Conservation (phyloP, 106 monocot genomes). For the Gastrodia elata region DNA sequence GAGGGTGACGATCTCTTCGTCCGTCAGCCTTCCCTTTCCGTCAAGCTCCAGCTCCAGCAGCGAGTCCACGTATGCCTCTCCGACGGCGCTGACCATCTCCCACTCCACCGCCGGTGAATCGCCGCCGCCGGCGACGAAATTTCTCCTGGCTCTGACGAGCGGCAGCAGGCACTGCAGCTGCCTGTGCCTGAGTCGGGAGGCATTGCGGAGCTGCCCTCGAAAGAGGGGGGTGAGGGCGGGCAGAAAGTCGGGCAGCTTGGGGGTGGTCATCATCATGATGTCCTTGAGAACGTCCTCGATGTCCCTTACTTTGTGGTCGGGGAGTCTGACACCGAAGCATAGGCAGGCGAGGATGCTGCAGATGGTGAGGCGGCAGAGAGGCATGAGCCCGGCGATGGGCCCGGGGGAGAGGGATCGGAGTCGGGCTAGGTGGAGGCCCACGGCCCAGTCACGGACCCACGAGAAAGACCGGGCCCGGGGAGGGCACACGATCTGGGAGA, state of each 20-base stretch:
- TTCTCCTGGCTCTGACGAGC: conserved; percentile 41
- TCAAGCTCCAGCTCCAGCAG: conserved; percentile 42
- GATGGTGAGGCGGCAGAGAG: conserved; percentile 58
- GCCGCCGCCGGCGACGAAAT: conserved; percentile 34
- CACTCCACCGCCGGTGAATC: background rate
- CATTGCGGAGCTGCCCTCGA: conserved; percentile 32
- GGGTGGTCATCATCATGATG: conserved; percentile 67
- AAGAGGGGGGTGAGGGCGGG: conserved; percentile 61
- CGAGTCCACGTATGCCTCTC: conserved; percentile 89
- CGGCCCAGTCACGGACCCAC: conserved; percentile 85
- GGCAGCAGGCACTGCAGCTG: conserved; percentile 61
- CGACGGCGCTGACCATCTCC: conserved; percentile 60
- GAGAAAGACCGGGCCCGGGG: conserved; percentile 23
- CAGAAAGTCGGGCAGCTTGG: conserved; percentile 74
- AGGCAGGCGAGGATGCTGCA: conserved; percentile 79
- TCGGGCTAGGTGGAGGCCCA: conserved; percentile 41
- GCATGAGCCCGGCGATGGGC: conserved; percentile 37
- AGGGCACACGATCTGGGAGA: conserved; percentile 51
- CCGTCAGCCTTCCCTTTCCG: conserved; percentile 44
- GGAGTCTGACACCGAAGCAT: conserved; percentile 68
- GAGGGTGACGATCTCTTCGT: conserved; percentile 78
- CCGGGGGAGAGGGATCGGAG: conserved; percentile 24
- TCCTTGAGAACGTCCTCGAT: conserved; percentile 75
- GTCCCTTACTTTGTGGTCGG: conserved; percentile 32
- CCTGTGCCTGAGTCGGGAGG: conserved; percentile 32